Conservation (phyloP, 495 filamentous ascomycete genomes). For the Physcia stellaris region DNA sequence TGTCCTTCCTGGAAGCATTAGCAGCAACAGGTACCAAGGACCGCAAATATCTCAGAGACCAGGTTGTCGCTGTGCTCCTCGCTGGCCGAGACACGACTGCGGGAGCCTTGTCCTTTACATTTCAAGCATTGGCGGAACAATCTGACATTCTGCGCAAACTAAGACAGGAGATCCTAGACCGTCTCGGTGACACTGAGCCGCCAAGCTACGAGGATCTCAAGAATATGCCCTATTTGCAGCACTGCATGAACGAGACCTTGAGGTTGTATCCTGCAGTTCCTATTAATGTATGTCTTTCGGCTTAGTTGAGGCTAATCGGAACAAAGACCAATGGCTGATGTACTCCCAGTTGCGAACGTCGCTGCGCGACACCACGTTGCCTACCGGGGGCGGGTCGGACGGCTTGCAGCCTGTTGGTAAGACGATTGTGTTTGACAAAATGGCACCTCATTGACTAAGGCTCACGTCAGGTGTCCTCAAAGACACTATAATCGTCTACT, state of each 20-base stretch:
- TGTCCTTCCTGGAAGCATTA: constrained; percentile 78
- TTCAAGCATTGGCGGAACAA: constrained; percentile 62
- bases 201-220: constrained; percentile 49
- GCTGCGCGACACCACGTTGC: constrained; percentile 31
- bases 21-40: constrained; percentile 50
- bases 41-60: constrained; percentile 23
- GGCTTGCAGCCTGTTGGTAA: constrained; percentile 44
- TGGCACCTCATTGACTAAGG: no score
- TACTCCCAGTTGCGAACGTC: constrained; percentile 37
- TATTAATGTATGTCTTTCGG: no score
- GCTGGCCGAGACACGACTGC: constrained; percentile 72
- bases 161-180: constrained; percentile 54
- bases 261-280: constrained; percentile 61
- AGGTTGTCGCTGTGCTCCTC: constrained; percentile 33
- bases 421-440: no score
- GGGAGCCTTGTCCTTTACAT: constrained; percentile 55
- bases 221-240: constrained; percentile 51
- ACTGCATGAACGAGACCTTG: constrained; percentile 59
- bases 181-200: constrained; percentile 38
- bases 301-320: no score
- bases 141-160: constrained; percentile 53
- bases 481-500: constrained; percentile 29
- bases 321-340: no score
- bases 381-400: constrained; percentile 54
- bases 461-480: no score